phyloP scores from a whole-genome alignment of 257 asterid species.

The Misopates orontium region DNA sequence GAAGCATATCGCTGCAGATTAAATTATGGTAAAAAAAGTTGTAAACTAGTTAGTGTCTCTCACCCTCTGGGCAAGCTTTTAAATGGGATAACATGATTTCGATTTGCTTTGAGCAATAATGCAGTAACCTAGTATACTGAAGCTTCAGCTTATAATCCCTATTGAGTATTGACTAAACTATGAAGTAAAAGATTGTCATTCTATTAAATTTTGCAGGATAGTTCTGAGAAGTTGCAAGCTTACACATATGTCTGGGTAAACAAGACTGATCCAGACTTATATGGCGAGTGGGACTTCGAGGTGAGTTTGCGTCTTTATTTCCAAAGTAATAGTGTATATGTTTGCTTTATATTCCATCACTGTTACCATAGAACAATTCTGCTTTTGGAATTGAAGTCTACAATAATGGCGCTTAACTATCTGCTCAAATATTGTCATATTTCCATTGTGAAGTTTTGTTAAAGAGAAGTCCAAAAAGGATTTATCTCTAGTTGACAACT shows the following conservation, averaged over 20 bases:
- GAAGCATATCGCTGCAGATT: background rate
- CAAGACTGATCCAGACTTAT: slow-evolving; percentile 61
- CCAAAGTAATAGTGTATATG: background rate
- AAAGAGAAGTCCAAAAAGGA: background rate
- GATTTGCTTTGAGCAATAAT: background rate
- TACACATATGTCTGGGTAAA: slow-evolving; percentile 64
- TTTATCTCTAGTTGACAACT: background rate
- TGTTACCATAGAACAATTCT: background rate
- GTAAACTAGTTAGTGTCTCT: background rate
- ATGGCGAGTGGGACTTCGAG: slow-evolving; percentile 79
- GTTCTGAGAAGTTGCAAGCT: slow-evolving; percentile 51
- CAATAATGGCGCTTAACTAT: background rate
- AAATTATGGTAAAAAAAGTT: background rate
- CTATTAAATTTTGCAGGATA: slow-evolving; percentile 49
- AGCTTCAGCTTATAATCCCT: background rate
- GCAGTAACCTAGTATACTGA: background rate
- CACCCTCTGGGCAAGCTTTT: background rate
- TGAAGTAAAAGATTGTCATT: background rate
- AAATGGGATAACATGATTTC: background rate
- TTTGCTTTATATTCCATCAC: background rate
- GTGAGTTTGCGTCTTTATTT: slow-evolving; percentile 31
- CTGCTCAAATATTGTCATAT: background rate
- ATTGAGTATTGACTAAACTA: slow-evolving; percentile 9
- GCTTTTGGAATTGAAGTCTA: background rate
- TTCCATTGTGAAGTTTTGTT: background rate